Conservation (phyloP, 1,139 yeast species). For the Hansenula sp. region DNA sequence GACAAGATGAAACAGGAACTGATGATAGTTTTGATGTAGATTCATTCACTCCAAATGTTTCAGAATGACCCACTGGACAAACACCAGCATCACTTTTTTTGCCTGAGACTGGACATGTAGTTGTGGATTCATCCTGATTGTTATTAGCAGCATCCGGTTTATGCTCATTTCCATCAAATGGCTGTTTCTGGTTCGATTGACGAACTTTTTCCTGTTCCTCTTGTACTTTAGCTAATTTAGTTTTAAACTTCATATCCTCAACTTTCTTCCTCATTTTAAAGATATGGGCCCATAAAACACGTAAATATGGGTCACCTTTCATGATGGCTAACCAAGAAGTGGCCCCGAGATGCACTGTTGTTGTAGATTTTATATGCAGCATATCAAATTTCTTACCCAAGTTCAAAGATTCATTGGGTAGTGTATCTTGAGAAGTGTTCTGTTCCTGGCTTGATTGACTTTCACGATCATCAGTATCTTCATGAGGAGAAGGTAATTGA, state of each 20-base stretch:
- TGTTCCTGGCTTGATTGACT: slow-evolving; percentile 1
- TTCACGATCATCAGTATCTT: slow-evolving; percentile 6
- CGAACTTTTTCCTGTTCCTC: not conserved
- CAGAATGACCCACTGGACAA: not conserved
- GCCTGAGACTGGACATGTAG: slow-evolving; percentile 21
- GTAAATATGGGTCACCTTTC: slow-evolving; percentile 47
- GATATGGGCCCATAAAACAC: slow-evolving; percentile 48
- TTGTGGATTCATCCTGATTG: too few relatives aligned
- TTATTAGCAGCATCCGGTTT: too few relatives aligned
- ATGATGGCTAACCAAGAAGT: slow-evolving; percentile 51
- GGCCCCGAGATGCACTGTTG: slow-evolving; percentile 47
- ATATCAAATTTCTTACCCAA: slow-evolving; percentile 45
- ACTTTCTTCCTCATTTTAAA: slow-evolving; percentile 43
- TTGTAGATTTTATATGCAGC: slow-evolving; percentile 44
- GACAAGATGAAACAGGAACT: not conserved
- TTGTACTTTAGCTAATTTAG: not conserved
- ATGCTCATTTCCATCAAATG: not conserved
- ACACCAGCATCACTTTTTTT: slow-evolving; percentile 10
- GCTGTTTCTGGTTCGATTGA: not conserved
- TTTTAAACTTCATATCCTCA: slow-evolving; percentile 19
- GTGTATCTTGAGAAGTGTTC: slow-evolving; percentile 1
- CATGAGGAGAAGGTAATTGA: not conserved
- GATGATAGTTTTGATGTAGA: too few relatives aligned
- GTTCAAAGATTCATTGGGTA: slow-evolving; percentile 32
- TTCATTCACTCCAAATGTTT: too few relatives aligned